A percentile compares a stretch with the other conserved stretches of the same genome.
These are phyloP conservation scores for Dimocarpus longan DNA, from an alignment of 345 rosid genomes.

Conservation along the genomic window DNA sequence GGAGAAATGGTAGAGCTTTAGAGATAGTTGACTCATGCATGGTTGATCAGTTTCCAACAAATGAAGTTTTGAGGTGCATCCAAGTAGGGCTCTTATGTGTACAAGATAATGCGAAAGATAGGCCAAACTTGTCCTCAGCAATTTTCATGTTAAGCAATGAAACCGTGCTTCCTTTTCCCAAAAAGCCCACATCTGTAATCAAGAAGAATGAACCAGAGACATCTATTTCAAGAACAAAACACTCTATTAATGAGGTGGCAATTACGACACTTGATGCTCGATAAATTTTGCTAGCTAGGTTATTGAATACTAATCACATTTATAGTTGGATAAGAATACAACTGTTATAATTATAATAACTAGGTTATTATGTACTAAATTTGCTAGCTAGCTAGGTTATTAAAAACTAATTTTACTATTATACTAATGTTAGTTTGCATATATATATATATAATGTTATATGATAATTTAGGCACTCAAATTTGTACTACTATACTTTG, in stretches of 20 bases:
- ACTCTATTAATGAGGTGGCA: background rate
- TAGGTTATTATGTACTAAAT: no score
- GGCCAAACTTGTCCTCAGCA: constrained; percentile 13
- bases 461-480: no score
- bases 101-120: constrained; percentile 1
- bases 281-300: background rate
- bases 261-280: background rate
- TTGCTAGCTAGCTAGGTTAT: no score
- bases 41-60: background rate
- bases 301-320: no score
- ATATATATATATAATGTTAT: no score
- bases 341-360: no score
- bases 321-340: no score
- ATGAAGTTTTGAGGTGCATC: constrained; percentile 3
- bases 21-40: constrained; percentile 12
- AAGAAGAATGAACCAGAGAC: background rate
- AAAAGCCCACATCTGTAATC: background rate
- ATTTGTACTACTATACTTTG: no score
- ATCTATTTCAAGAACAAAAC: background rate
- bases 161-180: constrained; percentile 9
- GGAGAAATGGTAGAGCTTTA: constrained; percentile 17
- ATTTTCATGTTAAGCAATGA: constrained; percentile 16
- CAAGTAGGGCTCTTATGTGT: constrained; percentile 17
- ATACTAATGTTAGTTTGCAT: no score
- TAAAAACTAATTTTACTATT: no score